Evolutionary conservation across 2,329 filamentous ascomycete genomes (phyloP).

Genomic region (Bipolaris victoriae): DNA sequence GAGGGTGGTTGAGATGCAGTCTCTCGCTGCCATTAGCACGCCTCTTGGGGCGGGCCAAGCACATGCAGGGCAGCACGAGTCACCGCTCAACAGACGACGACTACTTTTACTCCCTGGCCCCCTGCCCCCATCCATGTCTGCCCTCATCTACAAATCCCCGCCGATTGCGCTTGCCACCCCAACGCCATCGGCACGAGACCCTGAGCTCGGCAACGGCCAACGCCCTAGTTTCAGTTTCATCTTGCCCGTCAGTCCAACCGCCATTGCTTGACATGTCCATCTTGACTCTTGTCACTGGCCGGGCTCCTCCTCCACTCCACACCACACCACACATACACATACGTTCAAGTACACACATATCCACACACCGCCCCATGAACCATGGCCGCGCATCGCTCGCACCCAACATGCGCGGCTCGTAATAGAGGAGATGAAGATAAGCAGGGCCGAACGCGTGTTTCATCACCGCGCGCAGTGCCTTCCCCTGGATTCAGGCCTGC

Average conservation of each 20-base stretch:
- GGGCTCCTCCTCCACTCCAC: background rate
- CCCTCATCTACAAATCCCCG: background rate
- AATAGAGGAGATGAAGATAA: conserved; percentile 25
- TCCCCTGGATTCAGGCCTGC: conserved; percentile 27
- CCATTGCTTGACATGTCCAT: background rate
- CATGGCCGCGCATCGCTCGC: conserved; percentile 5
- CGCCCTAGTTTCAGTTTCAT: conserved; percentile 3
- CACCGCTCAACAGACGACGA: background rate
- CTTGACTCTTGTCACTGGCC: too few species aligned
- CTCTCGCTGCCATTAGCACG: background rate
- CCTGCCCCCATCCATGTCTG: background rate
- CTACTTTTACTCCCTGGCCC: background rate
- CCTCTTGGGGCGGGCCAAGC: background rate
- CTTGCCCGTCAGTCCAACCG: conserved; percentile 1
- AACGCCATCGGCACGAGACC: conserved; percentile 1
- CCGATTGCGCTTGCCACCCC: conserved; percentile 1
- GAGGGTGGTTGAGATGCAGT: background rate
- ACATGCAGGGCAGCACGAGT: background rate
- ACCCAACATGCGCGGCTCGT: conserved; percentile 1
- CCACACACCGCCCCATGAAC: background rate
- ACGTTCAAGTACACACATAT: background rate
- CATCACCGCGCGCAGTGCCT: conserved; percentile 21
- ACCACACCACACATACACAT: background rate
- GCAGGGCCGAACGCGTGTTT: conserved; percentile 31
- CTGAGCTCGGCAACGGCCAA: conserved; percentile 3